A percentile compares a stretch with the other conserved stretches of the same genome.
Conservation (phyloP, 2,329 filamentous ascomycete species). For the Aspergillus pseudoterreus region DNA sequence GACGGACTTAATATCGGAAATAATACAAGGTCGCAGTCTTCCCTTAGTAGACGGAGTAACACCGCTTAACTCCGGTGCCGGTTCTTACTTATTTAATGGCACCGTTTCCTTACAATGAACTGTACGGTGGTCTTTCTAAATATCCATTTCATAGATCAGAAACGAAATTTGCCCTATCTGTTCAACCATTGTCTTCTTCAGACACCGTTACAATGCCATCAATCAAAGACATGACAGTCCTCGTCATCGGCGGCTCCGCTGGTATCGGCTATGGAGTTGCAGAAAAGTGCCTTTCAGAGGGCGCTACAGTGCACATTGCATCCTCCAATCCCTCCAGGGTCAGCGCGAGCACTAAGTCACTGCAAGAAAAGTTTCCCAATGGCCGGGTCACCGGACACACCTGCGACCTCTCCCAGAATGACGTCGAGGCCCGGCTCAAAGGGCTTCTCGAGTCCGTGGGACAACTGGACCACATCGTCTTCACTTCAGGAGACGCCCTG, state of each 20-base stretch:
- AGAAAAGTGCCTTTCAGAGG: conserved; percentile 54
- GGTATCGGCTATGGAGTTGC: conserved; percentile 63
- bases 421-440: conserved; percentile 48
- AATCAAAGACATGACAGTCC: conserved; percentile 34
- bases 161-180: no score
- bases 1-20: no score
- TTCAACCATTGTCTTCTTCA: background rate
- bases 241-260: conserved; percentile 61
- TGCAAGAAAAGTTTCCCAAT: conserved; percentile 37
- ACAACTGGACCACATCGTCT: background rate
- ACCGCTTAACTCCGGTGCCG: no score
- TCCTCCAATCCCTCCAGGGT: conserved; percentile 54
- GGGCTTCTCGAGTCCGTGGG: conserved; percentile 40
- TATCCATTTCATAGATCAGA: no score
- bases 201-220: conserved; percentile 9
- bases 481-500: background rate
- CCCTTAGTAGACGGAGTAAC: no score
- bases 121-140: no score
- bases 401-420: conserved; percentile 47
- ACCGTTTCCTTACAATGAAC: no score
- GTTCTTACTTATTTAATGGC: no score
- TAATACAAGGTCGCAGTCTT: no score
- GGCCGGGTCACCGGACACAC: conserved; percentile 32
- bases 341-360: conserved; percentile 41
- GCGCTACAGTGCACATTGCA: conserved; percentile 57